phyloP scores from a whole-genome alignment of 1,139 yeast genomes.

The Yamadazyma sp. region DNA sequence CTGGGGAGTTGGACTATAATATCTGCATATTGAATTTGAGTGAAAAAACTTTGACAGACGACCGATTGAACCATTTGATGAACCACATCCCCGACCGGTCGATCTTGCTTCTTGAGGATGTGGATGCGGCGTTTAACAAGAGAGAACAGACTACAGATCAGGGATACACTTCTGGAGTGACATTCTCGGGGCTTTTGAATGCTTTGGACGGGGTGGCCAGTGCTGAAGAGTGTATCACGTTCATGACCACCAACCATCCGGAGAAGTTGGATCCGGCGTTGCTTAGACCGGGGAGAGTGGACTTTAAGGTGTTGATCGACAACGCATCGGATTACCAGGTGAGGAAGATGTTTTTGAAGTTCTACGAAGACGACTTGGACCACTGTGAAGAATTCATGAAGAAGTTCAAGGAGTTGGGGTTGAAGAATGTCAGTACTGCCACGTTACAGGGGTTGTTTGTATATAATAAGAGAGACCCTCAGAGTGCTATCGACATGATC shows the following conservation, averaged over 20 bases:
- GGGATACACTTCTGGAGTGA: constrained; percentile 79
- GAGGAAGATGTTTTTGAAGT: constrained; percentile 78
- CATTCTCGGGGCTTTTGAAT: constrained; percentile 89
- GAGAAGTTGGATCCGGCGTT: constrained; percentile 85
- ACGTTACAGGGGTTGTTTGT: constrained; percentile 95
- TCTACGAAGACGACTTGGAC: constrained; percentile 66
- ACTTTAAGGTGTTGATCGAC: constrained; percentile 75
- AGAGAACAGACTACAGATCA: constrained; percentile 77
- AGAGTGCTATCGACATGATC: constrained; percentile 70
- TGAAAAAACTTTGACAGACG: constrained; percentile 91
- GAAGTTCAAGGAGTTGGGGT: constrained; percentile 47
- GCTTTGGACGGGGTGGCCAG: constrained; percentile 99
- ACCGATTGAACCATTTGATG: constrained; percentile 89
- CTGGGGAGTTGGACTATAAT: constrained; percentile 94
- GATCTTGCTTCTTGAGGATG: constrained; percentile 81
- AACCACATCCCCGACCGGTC: constrained; percentile 93
- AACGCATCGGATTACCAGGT: constrained; percentile 86
- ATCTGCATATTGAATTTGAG: constrained; percentile 90
- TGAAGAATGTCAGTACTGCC: constrained; percentile 78
- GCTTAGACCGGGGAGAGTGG: constrained; percentile 92
- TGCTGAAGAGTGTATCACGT: constrained; percentile 93
- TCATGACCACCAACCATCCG: constrained; percentile 98
- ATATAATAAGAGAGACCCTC: constrained; percentile 83
- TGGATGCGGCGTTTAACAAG: constrained; percentile 92
- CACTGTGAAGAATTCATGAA: constrained; percentile 64